Percentiles rank a stretch among this genome's conserved stretches.
These are phyloP conservation scores for Candida patagonica DNA, from an alignment of 805 yeast genomes.

Conservation along the genomic window DNA sequence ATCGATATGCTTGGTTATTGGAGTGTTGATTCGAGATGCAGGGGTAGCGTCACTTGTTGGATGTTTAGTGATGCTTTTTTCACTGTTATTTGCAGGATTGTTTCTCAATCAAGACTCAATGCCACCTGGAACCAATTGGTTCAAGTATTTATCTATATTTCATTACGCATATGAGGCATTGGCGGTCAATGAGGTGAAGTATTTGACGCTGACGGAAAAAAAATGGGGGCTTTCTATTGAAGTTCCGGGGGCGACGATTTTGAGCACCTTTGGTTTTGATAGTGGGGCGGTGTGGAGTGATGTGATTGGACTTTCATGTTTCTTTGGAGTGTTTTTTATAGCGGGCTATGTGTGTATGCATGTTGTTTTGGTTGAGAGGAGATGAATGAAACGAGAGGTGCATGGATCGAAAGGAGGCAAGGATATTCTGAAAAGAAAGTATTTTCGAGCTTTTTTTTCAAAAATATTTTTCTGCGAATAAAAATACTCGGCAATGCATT, in stretches of 20 bases:
- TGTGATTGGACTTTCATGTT: slow-evolving; percentile 46
- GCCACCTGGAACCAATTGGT: slow-evolving; percentile 49
- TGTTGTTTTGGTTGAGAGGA: slow-evolving; percentile 62
- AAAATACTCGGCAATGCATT: too few relatives aligned
- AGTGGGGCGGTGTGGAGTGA: slow-evolving; percentile 69
- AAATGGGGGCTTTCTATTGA: slow-evolving; percentile 91
- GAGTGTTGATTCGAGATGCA: slow-evolving; percentile 77
- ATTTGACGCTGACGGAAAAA: slow-evolving; percentile 71
- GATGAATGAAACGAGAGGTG: too few relatives aligned
- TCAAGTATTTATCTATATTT: slow-evolving; percentile 81
- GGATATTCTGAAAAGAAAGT: too few relatives aligned
- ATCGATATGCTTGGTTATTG: slow-evolving; percentile 75
- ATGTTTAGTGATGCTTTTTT: slow-evolving; percentile 72
- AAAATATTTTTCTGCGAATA: too few relatives aligned
- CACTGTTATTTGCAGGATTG: slow-evolving; percentile 85
- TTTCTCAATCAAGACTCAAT: slow-evolving; percentile 75
- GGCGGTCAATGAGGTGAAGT: slow-evolving; percentile 85
- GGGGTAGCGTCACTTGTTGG: slow-evolving; percentile 89
- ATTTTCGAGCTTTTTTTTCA: too few relatives aligned
- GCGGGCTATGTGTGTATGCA: slow-evolving; percentile 72
- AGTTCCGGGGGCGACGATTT: slow-evolving; percentile 95
- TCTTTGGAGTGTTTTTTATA: slow-evolving; percentile 49
- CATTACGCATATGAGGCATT: slow-evolving; percentile 95
- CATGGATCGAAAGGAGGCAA: too few relatives aligned
- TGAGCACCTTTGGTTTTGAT: slow-evolving; percentile 90